Evolutionary conservation across 441 rosid species (phyloP).

Genomic region (Syzygium malaccense): DNA sequence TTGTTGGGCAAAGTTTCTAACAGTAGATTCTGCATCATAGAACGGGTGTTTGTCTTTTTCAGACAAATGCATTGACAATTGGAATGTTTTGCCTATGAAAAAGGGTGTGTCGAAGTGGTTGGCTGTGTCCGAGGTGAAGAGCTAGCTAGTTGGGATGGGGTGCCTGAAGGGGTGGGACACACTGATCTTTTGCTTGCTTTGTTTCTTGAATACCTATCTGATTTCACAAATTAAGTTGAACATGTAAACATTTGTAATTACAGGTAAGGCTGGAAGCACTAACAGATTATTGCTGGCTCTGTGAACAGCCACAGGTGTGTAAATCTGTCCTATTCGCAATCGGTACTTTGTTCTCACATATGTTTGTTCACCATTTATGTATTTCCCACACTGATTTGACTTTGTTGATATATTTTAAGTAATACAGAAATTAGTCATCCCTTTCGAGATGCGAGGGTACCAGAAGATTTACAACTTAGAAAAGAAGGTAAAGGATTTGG

Average conservation of each 20-base stretch:
- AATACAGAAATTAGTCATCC: conserved; percentile 60
- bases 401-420: not conserved
- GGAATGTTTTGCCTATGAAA: not conserved
- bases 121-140: conserved; percentile 72
- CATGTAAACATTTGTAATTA: not conserved
- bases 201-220: not conserved
- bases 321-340: not conserved
- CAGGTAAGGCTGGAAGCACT: conserved; percentile 90
- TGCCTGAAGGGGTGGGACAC: conserved; percentile 66
- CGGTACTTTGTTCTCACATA: not conserved
- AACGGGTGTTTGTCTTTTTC: not conserved
- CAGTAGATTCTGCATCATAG: not conserved
- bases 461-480: conserved; percentile 87
- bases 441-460: conserved; percentile 88
- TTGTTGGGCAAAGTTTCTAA: not conserved
- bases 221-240: not conserved
- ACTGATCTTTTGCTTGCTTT: not conserved
- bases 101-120: conserved; percentile 91
- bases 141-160: conserved; percentile 57
- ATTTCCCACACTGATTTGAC: not conserved
- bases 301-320: conserved; percentile 78
- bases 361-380: not conserved
- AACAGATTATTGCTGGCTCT: conserved; percentile 88
- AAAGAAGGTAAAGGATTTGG: conserved; percentile 49
- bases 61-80: not conserved